Evolutionary conservation across 1,284 basidiomycete species (phyloP), one percentile per base, ranked within the genome.

Genomic region (Boletus sp.): DNA sequence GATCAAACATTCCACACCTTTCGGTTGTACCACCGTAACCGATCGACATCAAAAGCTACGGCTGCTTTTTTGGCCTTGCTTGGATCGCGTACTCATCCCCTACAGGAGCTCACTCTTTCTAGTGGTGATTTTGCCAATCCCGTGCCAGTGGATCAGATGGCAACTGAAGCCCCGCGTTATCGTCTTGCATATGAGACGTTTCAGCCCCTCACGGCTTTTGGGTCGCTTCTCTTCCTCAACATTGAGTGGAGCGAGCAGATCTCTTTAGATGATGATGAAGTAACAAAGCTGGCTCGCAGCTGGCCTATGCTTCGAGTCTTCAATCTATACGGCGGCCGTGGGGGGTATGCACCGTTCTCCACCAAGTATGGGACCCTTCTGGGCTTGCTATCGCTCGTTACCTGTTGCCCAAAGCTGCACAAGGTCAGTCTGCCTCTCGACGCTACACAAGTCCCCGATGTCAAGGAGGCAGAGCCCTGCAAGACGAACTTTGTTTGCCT

Each of bases 241-340:
- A 60, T 67, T 30, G 38, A 56, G 3, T 68, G 63, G 68, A 55
- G 56, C 33, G 59, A 66, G 9, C 66, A 63, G 37, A 35, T 66
- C 8, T 64, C 64, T 17, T 37, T 68, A 27, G 53, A 67, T 13
- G 63, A 70, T 1, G 43, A 47, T 8, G 59, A 67, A n/a, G 19
- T 65, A 23, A 52, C 21, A 0, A 58, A 30, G 2, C 23, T 68
- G 55, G 68, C 54, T 33, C 25, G 35, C 38, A 57, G 52, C 38
- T 66, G 60, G 64, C 64, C 67, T 16, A 17, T 50, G 1, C 64
- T 68, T 13, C 31, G 19, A 8, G 50, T 38, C 5, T 46, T 64
- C 30, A 11, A 56, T 17, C 11, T 69, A 50, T 37, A 51, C 31
- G 63, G 68, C 16, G 30, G 46, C 13, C 65, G 59, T n/a, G 58